Percentiles rank a stretch among this genome's conserved stretches.
These are phyloP conservation scores for Violaceomyces palustris DNA, from an alignment of 1,284 basidiomycete species.

Conservation along the genomic window DNA sequence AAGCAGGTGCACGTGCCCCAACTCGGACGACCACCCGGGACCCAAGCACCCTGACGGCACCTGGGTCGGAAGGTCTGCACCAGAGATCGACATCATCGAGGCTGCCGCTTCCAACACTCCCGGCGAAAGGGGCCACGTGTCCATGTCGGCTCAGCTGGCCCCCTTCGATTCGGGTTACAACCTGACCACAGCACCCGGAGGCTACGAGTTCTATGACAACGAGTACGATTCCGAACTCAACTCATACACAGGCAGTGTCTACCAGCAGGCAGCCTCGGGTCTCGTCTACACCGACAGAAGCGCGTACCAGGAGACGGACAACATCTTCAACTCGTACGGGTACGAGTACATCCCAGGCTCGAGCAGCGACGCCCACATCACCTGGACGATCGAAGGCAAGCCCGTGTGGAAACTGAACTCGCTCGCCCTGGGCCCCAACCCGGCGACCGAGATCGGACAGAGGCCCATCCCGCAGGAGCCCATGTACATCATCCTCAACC, in stretches of 20 bases:
- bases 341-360: constrained; percentile 58
- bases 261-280: constrained; percentile 49
- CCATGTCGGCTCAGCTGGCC: constrained; percentile 44
- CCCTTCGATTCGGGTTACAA: constrained; percentile 52
- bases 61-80: constrained; percentile 62
- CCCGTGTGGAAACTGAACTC: constrained; percentile 59
- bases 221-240: constrained; percentile 25
- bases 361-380: constrained; percentile 23
- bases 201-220: constrained; percentile 12
- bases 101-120: constrained; percentile 54
- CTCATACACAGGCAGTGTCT: constrained; percentile 39
- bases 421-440: constrained; percentile 67
- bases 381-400: constrained; percentile 26
- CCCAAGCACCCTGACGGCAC: constrained; percentile 36
- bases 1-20: constrained; percentile 42
- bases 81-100: constrained; percentile 80
- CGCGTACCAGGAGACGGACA: constrained; percentile 31
- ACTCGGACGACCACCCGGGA: constrained; percentile 45
- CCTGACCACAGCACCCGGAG: constrained; percentile 49
- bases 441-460: constrained; percentile 63
- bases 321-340: constrained; percentile 56
- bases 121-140: constrained; percentile 29
- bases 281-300: constrained; percentile 35
- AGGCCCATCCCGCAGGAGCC: constrained; percentile 66
- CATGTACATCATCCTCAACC: constrained; percentile 43